Conservation (phyloP, 129 eudicot genomes). For the Centaurea solstitialis region DNA sequence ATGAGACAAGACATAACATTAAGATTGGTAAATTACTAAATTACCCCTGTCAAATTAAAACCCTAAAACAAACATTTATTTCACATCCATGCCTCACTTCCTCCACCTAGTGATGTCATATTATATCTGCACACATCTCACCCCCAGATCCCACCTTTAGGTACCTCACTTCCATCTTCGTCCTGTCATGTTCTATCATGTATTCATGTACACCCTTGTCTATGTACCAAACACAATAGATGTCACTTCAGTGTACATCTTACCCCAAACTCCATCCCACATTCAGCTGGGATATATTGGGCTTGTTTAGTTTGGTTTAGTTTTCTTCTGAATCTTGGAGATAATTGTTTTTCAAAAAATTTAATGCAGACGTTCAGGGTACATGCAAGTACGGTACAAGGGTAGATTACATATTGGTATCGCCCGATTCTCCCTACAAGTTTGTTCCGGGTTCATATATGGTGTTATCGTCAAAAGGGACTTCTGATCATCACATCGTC, state of each 20-base stretch:
- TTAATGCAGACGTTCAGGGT: conserved; percentile 81
- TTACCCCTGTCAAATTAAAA: background rate
- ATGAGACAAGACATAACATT: background rate
- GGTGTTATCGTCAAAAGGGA: conserved; percentile 90
- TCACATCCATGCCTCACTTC: too few relatives aligned
- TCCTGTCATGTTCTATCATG: background rate
- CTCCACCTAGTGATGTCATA: too few relatives aligned
- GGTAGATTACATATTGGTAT: conserved; percentile 74
- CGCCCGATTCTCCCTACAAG: conserved; percentile 72
- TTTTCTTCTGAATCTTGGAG: background rate
- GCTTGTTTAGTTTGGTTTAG: background rate
- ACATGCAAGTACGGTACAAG: conserved; percentile 96
- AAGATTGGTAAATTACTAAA: background rate
- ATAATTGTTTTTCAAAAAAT: background rate
- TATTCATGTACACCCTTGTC: background rate
- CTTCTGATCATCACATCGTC: conserved; percentile 96
- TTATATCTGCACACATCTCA: too few relatives aligned
- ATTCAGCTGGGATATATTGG: background rate
- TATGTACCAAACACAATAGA: background rate
- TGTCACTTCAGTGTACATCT: background rate
- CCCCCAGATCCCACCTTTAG: too few relatives aligned
- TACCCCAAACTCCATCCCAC: background rate
- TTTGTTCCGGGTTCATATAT: conserved; percentile 91
- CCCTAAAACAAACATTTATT: background rate
- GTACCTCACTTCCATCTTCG: too few relatives aligned